Base-by-base conservation (phyloP, 768 basidiomycete species). In the Harrya chromipes region DNA sequence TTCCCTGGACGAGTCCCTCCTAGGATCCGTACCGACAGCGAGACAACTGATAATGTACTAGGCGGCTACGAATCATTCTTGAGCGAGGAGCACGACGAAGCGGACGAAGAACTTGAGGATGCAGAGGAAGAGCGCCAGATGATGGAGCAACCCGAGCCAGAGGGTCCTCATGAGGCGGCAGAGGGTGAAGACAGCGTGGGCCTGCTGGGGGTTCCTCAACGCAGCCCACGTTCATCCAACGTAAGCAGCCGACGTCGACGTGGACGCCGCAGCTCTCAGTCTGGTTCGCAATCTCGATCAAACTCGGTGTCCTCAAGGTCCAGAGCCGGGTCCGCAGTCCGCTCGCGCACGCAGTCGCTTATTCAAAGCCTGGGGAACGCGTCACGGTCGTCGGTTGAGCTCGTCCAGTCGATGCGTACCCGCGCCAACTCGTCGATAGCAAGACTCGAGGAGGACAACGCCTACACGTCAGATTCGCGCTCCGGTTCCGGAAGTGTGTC, bases 381-480 rank as follows among this genome's bases (percentile, higher is more conserved):
- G 0, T 83, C 82, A 8, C 72, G 78, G 33, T 80, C 80, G 0
- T 84, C 82, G 24, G 58, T 85, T 34, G 83, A 83, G 27, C 72
- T 80, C 12, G 79, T 82, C 16, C 74, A 75, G 52, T 64, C 63
- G 4, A 73, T 72, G 4, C 74, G 80, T 35, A 74, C 76, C 21
- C 76, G 83, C 17, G 74, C 84, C 29, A 81, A 83, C 56, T 84
- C 84, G n/a, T 81, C 81, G n/a, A 80, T 82, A 75, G 81, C 78
- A 6, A 69, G 84, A 49, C 70, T 86, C n/a, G 80, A 83, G 53
- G 83, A 84, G 48, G 80, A 80, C 40, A 61, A 62, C 40, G 55
- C 62, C 47, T 71, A 66, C 54, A 50, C 60, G 27, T 69, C 74
- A 11, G 69, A 70, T 57, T 65, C 65, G 3, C 65, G 56, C 7